Base-by-base conservation (phyloP, 2,329 filamentous ascomycete species). In the Apiospora malaysiana region DNA sequence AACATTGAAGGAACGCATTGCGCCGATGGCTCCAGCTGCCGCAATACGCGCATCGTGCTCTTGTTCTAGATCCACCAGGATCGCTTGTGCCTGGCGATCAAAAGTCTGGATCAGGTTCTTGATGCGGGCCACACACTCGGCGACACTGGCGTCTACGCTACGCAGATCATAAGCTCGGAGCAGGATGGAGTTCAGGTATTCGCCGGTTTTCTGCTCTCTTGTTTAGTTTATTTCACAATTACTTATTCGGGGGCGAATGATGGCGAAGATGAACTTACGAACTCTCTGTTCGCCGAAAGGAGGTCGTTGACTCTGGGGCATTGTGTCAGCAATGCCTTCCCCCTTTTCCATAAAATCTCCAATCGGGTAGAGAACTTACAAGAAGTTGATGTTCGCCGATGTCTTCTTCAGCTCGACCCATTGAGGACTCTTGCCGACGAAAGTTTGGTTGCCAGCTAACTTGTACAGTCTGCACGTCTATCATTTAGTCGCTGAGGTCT, bases 1-100 rank as follows among this genome's bases (percentile, higher is more conserved):
- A 3, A 47, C 66, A 43, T 68, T 68, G 43, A 68, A 47, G 43
- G 43, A 68, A 23, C 66, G 66, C 66, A 45, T 14, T 18, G 66
- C 25, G 0, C 32, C 27, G 16, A 68, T 27, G 32, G 66, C 66
- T 16, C 32, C 46, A 6, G 18, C 43, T 32, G 43, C 66, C 25
- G 66, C 14, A 4, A 21, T 18, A 25, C 43, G 66, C 12, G 43
- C 43, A 23, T n/a, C 12, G 7, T 16, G 25, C 25, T 4, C 27
- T 8, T 32, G 16, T 25, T 32, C 18, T 14, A 14, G 21, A n/a
- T 63, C 56, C 18, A 25, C 43, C 18, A 68, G 16, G 43, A 47
- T 46, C 16, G 25, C 16, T n/a, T 68, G 18, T 10, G 66, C 66
- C 25, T 47, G 43, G 9, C 16, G 66, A 14, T 67, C 66, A 43